A percentile compares a stretch with the other conserved stretches of the same genome.
These are phyloP conservation scores for Acorus calamus DNA, from an alignment of 106 monocot species.

Conservation along the genomic window DNA sequence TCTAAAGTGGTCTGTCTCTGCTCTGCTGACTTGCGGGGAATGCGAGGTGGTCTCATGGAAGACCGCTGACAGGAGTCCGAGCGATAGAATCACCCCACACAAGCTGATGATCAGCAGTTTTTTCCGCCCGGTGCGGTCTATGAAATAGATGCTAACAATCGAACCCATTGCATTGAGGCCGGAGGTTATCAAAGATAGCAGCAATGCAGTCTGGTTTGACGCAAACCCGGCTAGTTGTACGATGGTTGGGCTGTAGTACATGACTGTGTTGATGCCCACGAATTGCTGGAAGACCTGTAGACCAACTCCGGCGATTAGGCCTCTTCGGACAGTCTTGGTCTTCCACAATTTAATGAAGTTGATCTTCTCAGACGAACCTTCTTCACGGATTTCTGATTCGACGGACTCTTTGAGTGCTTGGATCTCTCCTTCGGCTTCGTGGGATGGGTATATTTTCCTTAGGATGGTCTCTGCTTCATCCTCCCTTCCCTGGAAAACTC, in stretches of 20 bases:
- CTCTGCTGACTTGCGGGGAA: conserved; percentile 34
- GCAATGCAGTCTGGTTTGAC: conserved; percentile 67
- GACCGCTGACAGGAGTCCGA: conserved; percentile 47
- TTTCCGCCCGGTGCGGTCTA: conserved; percentile 64
- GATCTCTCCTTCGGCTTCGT: conserved; percentile 57
- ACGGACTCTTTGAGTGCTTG: conserved; percentile 55
- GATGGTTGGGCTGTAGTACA: conserved; percentile 85
- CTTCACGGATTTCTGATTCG: conserved; percentile 36
- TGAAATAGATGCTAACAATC: conserved; percentile 71
- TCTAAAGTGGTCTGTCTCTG: conserved; percentile 34
- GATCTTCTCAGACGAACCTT: conserved; percentile 41
- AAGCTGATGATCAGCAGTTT: conserved; percentile 58
- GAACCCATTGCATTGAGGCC: conserved; percentile 74
- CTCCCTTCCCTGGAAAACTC: conserved; percentile 34
- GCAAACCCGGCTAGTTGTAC: conserved; percentile 79
- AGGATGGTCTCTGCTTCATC: conserved; percentile 56
- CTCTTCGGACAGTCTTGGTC: conserved; percentile 58
- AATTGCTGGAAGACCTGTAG: conserved; percentile 83
- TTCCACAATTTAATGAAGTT: conserved; percentile 39
- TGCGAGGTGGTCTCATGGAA: conserved; percentile 48
- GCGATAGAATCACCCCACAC: conserved; percentile 37
- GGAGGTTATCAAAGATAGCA: conserved; percentile 67
- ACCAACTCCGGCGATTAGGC: conserved; percentile 65
- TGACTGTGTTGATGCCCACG: conserved; percentile 86
- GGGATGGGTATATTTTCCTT: conserved; percentile 45